Evolutionary conservation across 2,329 filamentous ascomycete genomes (phyloP).

Genomic region (Calonectria pteridis): DNA sequence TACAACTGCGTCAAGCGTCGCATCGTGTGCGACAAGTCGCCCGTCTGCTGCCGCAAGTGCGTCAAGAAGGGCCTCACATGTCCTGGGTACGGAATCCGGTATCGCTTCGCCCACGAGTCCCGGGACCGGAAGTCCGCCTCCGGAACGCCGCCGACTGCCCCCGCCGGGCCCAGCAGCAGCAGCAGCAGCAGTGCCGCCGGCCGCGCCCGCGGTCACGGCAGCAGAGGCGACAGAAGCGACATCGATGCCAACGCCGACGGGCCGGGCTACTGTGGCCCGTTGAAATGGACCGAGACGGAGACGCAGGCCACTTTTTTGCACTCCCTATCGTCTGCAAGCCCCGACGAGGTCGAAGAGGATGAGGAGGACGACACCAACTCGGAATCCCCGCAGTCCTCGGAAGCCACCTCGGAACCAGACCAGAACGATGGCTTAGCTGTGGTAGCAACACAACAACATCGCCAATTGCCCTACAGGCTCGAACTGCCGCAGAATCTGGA

Average conservation of each 20-base stretch:
- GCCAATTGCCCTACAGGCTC: background rate
- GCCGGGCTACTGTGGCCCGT: slow-evolving; percentile 15
- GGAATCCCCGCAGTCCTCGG: slow-evolving; percentile 18
- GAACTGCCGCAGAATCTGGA: slow-evolving; percentile 1
- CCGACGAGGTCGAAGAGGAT: background rate
- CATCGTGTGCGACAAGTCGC: slow-evolving; percentile 28
- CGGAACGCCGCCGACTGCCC: background rate
- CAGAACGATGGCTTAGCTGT: background rate
- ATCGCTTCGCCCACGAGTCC: slow-evolving; percentile 26
- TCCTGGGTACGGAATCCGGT: slow-evolving; percentile 29
- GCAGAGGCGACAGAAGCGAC: background rate
- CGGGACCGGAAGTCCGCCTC: slow-evolving; percentile 18
- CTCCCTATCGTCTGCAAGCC: background rate
- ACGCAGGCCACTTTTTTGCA: background rate
- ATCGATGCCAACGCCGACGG: background rate
- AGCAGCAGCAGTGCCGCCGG: background rate
- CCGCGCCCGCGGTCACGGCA: background rate
- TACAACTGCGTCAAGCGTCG: slow-evolving; percentile 32
- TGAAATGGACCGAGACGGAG: slow-evolving; percentile 16
- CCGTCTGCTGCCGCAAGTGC: slow-evolving; percentile 25
- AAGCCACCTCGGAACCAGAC: slow-evolving; percentile 16
- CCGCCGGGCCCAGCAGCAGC: background rate
- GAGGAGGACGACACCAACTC: slow-evolving; percentile 12
- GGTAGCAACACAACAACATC: background rate
- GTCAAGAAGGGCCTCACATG: slow-evolving; percentile 25